A percentile compares a stretch with the other conserved stretches of the same genome.
These are phyloP conservation scores for Tieghemostelium lacteum DNA, from an alignment of 78 protist genomes.

Conservation along the genomic window DNA sequence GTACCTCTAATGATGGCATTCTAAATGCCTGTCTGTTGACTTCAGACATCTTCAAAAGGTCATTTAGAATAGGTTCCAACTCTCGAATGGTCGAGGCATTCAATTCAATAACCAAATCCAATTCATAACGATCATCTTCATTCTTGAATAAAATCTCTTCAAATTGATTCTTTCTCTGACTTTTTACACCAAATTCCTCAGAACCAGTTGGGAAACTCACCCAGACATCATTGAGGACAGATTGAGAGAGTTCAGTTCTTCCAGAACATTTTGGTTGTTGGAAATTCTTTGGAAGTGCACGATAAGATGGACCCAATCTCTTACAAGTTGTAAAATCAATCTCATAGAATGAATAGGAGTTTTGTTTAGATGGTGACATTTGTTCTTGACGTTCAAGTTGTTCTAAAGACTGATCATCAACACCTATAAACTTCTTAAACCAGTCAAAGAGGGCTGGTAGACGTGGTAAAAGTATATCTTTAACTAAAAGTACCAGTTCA, in stretches of 20 bases:
- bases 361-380: slow-evolving; percentile 16
- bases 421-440: slow-evolving; percentile 82
- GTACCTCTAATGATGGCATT: slow-evolving; percentile 34
- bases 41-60: slow-evolving; percentile 35
- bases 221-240: slow-evolving; percentile 91
- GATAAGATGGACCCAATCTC: slow-evolving; percentile 84
- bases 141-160: slow-evolving; percentile 88
- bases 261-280: slow-evolving; percentile 64
- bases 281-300: slow-evolving; percentile 84
- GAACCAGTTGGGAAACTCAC: slow-evolving; percentile 88
- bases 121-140: slow-evolving; percentile 95
- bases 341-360: slow-evolving; percentile 34
- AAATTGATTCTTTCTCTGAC: slow-evolving; percentile 77
- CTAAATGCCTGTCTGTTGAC: slow-evolving; percentile 34
- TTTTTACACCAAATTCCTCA: slow-evolving; percentile 83
- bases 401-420: slow-evolving; percentile 67
- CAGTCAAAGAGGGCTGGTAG: slow-evolving; percentile 73
- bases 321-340: slow-evolving; percentile 80
- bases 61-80: slow-evolving; percentile 43
- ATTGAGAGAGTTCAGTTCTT: slow-evolving; percentile 53
- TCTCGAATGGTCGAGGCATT: slow-evolving; percentile 72
- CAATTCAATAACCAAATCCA: slow-evolving; percentile 90
- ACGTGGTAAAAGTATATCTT: slow-evolving; percentile 73
- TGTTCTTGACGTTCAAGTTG: slow-evolving; percentile 45
- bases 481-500: slow-evolving; percentile 84